Evolutionary conservation across 257 asterid genomes (phyloP), one percentile per base, ranked within the genome.

Genomic region (Solanum tarapatanum): DNA sequence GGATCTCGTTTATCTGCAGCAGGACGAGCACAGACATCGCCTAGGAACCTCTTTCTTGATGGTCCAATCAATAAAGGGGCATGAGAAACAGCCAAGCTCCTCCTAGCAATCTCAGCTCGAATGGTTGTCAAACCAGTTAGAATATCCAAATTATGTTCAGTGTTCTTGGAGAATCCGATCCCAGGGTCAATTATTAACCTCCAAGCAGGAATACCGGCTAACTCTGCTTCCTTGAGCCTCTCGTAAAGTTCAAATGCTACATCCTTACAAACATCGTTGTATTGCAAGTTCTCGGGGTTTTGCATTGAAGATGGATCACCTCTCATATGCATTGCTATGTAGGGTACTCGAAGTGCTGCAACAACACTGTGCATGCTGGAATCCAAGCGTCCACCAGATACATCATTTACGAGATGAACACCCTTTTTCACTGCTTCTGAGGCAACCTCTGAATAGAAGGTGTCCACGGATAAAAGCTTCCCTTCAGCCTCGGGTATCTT

Each of bases 261-360:
- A 11, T 95, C 98, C 16, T 82, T 87, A 86, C 96, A 94, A 33
- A 94, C 95, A 77, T 95, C 88, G 23, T 69, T 66, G 6, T 96
- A 97, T 32, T 45, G 88, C 64, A 97, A 88, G 85, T 96, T 96
- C 88, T 93, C 94, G 2, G 39, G 84, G 88, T 82, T 93, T 91
- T 96, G 98, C 99, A 97, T 97, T 35, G 99, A 94, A 4, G 92
- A 87, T 8, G 98, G 99, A 87, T 94, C 93, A 2, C 99, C 99
- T 84, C 98, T 94, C 98, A 94, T 94, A 92, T 97, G 99, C 98
- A 96, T 96, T 11, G 87, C 92, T 26, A 94, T 55, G 39, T 95
- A 97, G 2, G 99, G 99, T 45, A 93, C 92, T 87, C 89, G 92
- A 33, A 95, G 96, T 3, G 69, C 90, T 5, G 98, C 94, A 79